A percentile compares a stretch with the other conserved stretches of the same genome.
Conservation (phyloP, 257 asterid species). For the Sherardia arvensis region DNA sequence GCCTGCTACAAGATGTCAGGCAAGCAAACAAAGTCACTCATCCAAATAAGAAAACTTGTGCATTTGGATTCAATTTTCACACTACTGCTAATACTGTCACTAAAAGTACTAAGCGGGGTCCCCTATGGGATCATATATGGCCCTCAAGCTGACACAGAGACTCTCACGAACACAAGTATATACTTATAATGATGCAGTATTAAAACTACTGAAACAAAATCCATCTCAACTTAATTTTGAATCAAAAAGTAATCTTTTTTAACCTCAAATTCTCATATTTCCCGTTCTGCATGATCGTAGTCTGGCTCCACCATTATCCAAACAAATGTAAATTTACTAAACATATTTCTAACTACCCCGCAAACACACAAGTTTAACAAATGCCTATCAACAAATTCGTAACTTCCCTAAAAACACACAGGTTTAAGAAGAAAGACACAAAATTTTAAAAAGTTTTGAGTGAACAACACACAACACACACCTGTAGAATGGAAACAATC, state of each 20-base stretch:
- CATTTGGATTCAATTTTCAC: neutral
- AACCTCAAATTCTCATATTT: neutral
- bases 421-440: neutral
- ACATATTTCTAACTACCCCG: neutral
- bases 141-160: neutral
- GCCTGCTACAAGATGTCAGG: neutral
- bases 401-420: neutral
- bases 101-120: neutral
- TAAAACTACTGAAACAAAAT: neutral
- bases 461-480: constrained; percentile 12
- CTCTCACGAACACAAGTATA: neutral
- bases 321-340: neutral
- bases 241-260: neutral
- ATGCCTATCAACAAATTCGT: neutral
- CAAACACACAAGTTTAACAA: neutral
- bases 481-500: constrained; percentile 60
- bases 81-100: neutral
- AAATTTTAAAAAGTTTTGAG: neutral
- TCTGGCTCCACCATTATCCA: neutral
- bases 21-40: neutral
- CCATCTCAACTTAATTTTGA: neutral
- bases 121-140: neutral
- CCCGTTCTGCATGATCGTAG: neutral
- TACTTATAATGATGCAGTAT: no score
- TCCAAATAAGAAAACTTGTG: neutral